Percentiles rank a stretch among this genome's conserved stretches.
These are phyloP conservation scores for Penicillium digitatum DNA, from an alignment of 2,329 filamentous ascomycete species.

Conservation along the genomic window DNA sequence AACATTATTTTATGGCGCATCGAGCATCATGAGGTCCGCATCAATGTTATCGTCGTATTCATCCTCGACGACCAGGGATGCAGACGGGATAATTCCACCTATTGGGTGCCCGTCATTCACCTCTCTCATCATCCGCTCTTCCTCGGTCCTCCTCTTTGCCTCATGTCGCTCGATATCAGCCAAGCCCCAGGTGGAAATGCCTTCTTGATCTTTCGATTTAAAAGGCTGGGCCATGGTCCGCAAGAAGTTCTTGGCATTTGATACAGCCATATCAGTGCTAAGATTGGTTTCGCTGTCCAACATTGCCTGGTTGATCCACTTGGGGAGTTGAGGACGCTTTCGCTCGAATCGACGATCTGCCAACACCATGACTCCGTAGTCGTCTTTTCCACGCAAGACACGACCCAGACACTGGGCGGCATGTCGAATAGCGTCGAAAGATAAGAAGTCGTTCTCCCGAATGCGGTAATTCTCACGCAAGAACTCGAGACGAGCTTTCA, in stretches of 20 bases:
- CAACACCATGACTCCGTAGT: conserved; percentile 99
- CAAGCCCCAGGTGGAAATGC: conserved; percentile 86
- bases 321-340: conserved; percentile 83
- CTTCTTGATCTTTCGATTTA: conserved; percentile 75
- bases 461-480: conserved; percentile 96
- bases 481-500: conserved; percentile 94
- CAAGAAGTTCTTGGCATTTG: conserved; percentile 82
- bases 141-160: conserved; percentile 65
- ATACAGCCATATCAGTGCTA: conserved; percentile 92
- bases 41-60: conserved; percentile 45
- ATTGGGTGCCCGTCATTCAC: conserved; percentile 27
- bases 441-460: conserved; percentile 93
- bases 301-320: conserved; percentile 92
- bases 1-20: conserved; percentile 28
- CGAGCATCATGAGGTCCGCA: conserved; percentile 43
- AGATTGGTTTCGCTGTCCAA: conserved; percentile 82
- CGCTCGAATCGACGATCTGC: conserved; percentile 91
- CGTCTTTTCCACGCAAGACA: conserved; percentile 91
- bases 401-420: conserved; percentile 94
- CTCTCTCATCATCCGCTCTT: conserved; percentile 63
- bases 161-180: conserved; percentile 69
- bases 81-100: conserved; percentile 23
- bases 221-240: conserved; percentile 91
- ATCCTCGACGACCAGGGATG: conserved; percentile 27
- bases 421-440: conserved; percentile 99